Base-by-base conservation (phyloP, 768 basidiomycete species). In the Mycena vitilis region DNA sequence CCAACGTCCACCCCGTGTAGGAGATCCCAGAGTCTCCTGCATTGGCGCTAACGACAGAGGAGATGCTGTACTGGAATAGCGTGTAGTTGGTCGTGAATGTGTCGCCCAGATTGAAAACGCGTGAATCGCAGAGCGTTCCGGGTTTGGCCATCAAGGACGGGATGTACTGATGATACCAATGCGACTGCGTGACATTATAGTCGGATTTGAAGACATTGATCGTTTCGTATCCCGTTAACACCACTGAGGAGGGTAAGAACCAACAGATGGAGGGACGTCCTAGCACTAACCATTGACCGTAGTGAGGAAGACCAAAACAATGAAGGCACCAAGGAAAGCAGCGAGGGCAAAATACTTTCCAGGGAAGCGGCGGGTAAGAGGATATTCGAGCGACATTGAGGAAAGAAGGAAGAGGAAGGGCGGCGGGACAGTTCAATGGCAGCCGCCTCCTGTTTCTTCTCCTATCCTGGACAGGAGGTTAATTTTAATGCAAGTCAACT, bases 81-180 rank as follows among this genome's bases (percentile, higher is more conserved):
- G 75, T 69, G 64, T 76, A 70, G 65, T 78, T 77, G 42, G 73
- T 77, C 8, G 73, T 71, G 49, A 79, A 69, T 0, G 73, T 55
- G 40, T 78, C 77, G 1, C 77, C 76, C 3, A 75, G 65, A 37
- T 72, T 73, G 48, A 77, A 72, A 15, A 78, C 48, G 40, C 73
- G 73, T 5, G 72, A 54, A 40, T 76, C 75, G 60, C 78, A 79
- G 23, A 76, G 71, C 0, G 77, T 70, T 16, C 77, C 77, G 13
- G 76, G 65, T 34, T 75, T 74, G 3, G 72, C 49, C 37, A 18
- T 54, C 34, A 59, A 55, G 30, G 60, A 73, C 4, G 75, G 74
- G 59, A 79, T 72, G 55, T 72, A 74, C 0, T 47, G 18, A 45
- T 77, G 25, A 70, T 66, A 77, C 77, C 77, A 78, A 20, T 53